Base-by-base conservation (phyloP, 169 alveolate species). In the Plasmodium knowlesi region DNA sequence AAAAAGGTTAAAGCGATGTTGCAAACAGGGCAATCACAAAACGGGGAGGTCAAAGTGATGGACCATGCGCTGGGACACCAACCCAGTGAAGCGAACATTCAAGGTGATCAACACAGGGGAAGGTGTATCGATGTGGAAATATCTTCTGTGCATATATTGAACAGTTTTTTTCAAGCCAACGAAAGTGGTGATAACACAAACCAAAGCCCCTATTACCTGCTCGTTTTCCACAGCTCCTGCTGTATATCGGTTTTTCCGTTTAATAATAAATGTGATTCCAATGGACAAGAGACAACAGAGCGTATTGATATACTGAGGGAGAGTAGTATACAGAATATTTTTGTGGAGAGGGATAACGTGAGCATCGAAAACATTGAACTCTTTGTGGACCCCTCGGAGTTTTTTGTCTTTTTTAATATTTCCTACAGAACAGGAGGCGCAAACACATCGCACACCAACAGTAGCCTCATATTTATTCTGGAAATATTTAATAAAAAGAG, bases 351-450 rank as follows among this genome's bases (percentile, higher is more conserved):
- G 25, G 41, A 39, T 5, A 9, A 57, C 2, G 54, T 41, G 22
- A 37, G 72, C 50, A 89, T 89, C 3, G 90, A 80, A 81, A 89
- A 89, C 34, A 50, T 89, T 1, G 91, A 89, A 34, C 22, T 89
- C 34, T 89, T 89, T 81, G 53, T 89, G 14, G 94, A 89, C 32
- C 94, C 94, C 5, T 89, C 94, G n/a, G 94, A 89, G 61, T 89
- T 89, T 72, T 89, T 89, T 41, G 94, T 89, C 16, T 89, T 89
- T 43, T 80, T 89, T 89, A 81, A 70, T 37, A 28, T 89, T 25
- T 89, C 94, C 25, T 89, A 89, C 53, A 39, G 57, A 34, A 37
- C 4, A 19, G 34, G 32, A 10, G 9, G 1, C 4, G 14, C 67
- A 32, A 28, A 71, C 37, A 16, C n/a, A 19, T 28, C 28, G 50